phyloP scores from a whole-genome alignment of 495 filamentous ascomycete species.

The Daldinia grandis region DNA sequence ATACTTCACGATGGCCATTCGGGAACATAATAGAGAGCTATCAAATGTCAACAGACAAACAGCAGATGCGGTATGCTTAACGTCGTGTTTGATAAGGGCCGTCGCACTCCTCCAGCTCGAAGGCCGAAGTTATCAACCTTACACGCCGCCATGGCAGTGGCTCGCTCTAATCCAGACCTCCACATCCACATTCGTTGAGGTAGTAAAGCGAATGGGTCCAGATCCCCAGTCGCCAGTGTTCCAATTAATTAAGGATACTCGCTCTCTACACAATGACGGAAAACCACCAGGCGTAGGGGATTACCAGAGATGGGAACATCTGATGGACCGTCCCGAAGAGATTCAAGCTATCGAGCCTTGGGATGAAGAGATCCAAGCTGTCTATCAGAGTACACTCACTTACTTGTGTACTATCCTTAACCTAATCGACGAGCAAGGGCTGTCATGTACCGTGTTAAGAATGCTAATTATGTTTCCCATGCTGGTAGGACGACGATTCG shows the following conservation, averaged over 20 bases:
- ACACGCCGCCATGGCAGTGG: slow-evolving; percentile 52
- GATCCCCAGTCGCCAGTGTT: slow-evolving; percentile 23
- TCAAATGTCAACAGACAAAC: slow-evolving; percentile 42
- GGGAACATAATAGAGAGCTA: slow-evolving; percentile 48
- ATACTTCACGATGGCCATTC: slow-evolving; percentile 49
- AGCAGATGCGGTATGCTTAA: slow-evolving; percentile 50
- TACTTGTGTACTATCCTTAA: slow-evolving; percentile 49
- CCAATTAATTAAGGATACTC: slow-evolving; percentile 21
- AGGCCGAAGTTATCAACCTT: slow-evolving; percentile 44
- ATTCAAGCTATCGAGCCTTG: slow-evolving; percentile 41
- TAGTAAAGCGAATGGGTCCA: slow-evolving; percentile 33
- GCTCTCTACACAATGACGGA: slow-evolving; percentile 14
- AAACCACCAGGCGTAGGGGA: slow-evolving; percentile 4
- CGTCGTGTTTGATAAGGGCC: slow-evolving; percentile 43
- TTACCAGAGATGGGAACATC: slow-evolving; percentile 13
- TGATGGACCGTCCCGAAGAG: slow-evolving; percentile 15
- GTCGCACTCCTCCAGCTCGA: slow-evolving; percentile 44
- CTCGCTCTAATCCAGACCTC: slow-evolving; percentile 39
- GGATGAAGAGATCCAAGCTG: slow-evolving; percentile 40
- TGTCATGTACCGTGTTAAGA: slow-evolving; percentile 38
- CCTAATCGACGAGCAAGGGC: slow-evolving; percentile 40
- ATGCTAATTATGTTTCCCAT: slow-evolving; percentile 52
- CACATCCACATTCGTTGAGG: slow-evolving; percentile 33
- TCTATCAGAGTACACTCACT: slow-evolving; percentile 47
- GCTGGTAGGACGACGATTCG: slow-evolving; percentile 44